Evolutionary conservation across 371 early-diverging fungal species (phyloP).

Genomic region (Mortierella sp.): DNA sequence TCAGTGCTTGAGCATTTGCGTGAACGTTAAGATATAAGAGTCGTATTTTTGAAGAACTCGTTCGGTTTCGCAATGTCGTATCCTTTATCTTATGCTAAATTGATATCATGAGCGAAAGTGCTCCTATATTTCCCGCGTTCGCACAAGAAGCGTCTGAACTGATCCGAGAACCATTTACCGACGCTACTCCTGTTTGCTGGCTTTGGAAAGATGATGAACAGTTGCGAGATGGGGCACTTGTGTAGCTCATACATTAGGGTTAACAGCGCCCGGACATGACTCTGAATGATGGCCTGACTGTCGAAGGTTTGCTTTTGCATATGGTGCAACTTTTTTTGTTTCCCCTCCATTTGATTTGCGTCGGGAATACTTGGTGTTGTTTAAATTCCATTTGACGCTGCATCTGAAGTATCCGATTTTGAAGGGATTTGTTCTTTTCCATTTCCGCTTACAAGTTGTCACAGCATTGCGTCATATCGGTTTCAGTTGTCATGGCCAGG

Average conservation of each 20-base stretch:
- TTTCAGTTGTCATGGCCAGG: no score
- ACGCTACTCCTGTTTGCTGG: background rate
- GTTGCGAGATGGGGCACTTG: background rate
- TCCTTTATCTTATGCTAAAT: constrained; percentile 22
- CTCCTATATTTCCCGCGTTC: constrained; percentile 17
- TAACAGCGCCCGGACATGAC: background rate
- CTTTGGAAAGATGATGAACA: background rate
- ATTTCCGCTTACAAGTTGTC: no score
- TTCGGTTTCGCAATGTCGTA: constrained; percentile 15
- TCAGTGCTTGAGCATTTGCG: constrained; percentile 2
- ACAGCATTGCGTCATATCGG: no score
- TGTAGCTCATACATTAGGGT: background rate
- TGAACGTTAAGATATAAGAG: background rate
- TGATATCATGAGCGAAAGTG: background rate
- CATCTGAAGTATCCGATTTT: no score
- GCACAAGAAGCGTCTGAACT: constrained; percentile 22
- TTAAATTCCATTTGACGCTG: no score
- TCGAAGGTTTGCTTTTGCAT: background rate
- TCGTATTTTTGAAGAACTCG: constrained; percentile 25
- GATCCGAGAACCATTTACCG: background rate
- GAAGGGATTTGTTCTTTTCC: no score
- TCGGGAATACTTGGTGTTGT: no score
- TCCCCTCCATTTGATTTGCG: no score
- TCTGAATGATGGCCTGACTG: background rate
- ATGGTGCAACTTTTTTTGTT: no score